Evolutionary conservation across 805 yeast species (phyloP).

Genomic region (Pichia eremophila): DNA sequence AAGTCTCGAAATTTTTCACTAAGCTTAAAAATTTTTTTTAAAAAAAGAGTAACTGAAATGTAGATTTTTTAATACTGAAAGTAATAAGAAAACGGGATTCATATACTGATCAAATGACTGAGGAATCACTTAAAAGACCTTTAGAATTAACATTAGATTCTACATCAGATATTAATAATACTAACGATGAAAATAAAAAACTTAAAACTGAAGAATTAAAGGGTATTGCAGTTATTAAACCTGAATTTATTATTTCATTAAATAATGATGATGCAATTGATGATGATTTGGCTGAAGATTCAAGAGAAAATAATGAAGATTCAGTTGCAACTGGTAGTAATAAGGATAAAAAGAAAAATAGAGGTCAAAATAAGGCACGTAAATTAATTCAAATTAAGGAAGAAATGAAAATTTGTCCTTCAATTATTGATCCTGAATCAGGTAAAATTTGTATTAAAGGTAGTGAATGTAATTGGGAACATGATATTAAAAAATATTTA

Average conservation of each 20-base stretch:
- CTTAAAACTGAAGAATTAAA: conserved; percentile 11
- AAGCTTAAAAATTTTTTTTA: no score
- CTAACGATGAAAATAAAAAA: conserved; percentile 4
- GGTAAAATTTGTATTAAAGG: conserved; percentile 50
- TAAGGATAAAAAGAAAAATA: conserved; percentile 34
- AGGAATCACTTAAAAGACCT: no score
- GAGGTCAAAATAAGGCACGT: conserved; percentile 82
- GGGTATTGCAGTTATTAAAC: conserved; percentile 71
- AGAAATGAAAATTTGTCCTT: conserved; percentile 53
- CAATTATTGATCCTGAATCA: conserved; percentile 46
- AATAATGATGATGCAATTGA: conserved; percentile 18
- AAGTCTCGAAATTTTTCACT: no score
- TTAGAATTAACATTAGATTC: no score
- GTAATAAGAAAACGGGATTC: no score
- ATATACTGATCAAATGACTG: no score
- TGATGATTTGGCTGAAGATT: conserved; percentile 41
- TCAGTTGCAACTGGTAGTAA: conserved; percentile 20
- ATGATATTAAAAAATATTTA: conserved; percentile 61
- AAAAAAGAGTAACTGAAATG: no score
- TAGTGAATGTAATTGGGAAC: conserved; percentile 68
- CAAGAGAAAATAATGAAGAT: conserved; percentile 6
- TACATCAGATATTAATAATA: neutral
- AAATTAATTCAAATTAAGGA: conserved; percentile 65
- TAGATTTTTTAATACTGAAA: no score
- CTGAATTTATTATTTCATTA: conserved; percentile 47